These are phyloP conservation scores for Quercus berberidifolia DNA, from an alignment of 306 rosid genomes.

Conservation along the genomic window DNA sequence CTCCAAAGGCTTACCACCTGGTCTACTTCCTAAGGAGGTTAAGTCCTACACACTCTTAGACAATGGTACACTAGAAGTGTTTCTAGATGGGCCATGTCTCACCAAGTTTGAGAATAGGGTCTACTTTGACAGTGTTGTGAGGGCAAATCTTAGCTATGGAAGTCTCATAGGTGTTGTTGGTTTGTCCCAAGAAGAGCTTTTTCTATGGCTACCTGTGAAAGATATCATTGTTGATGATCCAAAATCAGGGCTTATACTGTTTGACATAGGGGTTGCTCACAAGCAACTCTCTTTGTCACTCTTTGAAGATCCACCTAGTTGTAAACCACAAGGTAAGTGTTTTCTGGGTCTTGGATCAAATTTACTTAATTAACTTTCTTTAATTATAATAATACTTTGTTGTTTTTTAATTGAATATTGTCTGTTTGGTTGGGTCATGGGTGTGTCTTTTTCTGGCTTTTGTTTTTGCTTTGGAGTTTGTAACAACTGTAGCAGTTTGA, in stretches of 20 bases:
- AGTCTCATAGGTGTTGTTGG: constrained; percentile 83
- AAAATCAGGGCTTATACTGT: constrained; percentile 64
- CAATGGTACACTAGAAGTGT: constrained; percentile 63
- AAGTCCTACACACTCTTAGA: constrained; percentile 62
- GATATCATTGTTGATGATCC: constrained; percentile 84
- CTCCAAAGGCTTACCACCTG: constrained; percentile 76
- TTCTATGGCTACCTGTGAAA: constrained; percentile 85
- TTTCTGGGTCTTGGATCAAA: constrained; percentile 1
- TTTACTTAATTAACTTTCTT: constrained; percentile 1
- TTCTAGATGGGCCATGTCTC: constrained; percentile 73
- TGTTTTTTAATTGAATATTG: not conserved
- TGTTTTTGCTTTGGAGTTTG: not conserved
- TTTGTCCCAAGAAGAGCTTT: constrained; percentile 77
- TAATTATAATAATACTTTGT: not conserved
- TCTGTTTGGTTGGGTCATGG: not conserved
- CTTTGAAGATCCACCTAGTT: constrained; percentile 86
- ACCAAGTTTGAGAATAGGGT: constrained; percentile 79
- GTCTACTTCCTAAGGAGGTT: constrained; percentile 69
- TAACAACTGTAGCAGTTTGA: constrained; percentile 21
- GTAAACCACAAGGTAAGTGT: constrained; percentile 59
- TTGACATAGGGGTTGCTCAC: constrained; percentile 85
- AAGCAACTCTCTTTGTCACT: constrained; percentile 79
- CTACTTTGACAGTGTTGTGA: constrained; percentile 55
- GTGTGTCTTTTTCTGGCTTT: not conserved
- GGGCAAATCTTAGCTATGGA: constrained; percentile 82